Conservation (phyloP, 176 grass and related monocot genomes). For the Hordeum marinum region DNA sequence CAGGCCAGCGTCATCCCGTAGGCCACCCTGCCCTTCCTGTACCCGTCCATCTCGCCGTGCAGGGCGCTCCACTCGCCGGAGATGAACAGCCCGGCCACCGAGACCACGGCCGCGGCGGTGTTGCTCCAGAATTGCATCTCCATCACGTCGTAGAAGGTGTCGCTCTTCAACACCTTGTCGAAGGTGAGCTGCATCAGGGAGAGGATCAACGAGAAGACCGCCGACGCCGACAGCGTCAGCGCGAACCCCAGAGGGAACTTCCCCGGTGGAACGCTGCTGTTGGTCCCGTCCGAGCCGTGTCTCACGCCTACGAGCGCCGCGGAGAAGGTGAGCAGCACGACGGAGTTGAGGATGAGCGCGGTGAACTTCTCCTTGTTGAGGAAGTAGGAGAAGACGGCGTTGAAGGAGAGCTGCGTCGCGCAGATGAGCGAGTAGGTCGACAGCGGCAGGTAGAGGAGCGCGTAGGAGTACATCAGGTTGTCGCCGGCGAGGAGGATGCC, state of each 20-base stretch:
- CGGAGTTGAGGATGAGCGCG: conserved; percentile 56
- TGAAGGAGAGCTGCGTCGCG: conserved; percentile 60
- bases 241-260: conserved; percentile 44
- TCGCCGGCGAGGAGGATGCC: conserved; percentile 48
- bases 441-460: conserved; percentile 61
- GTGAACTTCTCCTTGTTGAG: conserved; percentile 57
- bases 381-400: conserved; percentile 71
- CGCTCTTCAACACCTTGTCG: conserved; percentile 45
- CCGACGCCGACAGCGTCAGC: conserved; percentile 48
- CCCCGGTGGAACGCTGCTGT: conserved; percentile 10
- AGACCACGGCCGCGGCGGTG: conserved; percentile 26
- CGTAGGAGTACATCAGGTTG: conserved; percentile 70
- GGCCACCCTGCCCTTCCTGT: conserved; percentile 40
- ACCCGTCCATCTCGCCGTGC: conserved; percentile 45
- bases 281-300: conserved; percentile 12
- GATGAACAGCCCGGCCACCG: conserved; percentile 49
- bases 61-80: conserved; percentile 54
- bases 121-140: conserved; percentile 62
- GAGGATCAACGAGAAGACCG: conserved; percentile 54
- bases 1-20: conserved; percentile 67
- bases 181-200: conserved; percentile 71
- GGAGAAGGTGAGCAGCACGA: conserved; percentile 64
- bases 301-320: conserved; percentile 43
- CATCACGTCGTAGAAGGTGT: conserved; percentile 32
- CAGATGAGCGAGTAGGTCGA: conserved; percentile 55